Conservation (phyloP, 108 stramenopile species). For the Stephanodiscus triporus region DNA sequence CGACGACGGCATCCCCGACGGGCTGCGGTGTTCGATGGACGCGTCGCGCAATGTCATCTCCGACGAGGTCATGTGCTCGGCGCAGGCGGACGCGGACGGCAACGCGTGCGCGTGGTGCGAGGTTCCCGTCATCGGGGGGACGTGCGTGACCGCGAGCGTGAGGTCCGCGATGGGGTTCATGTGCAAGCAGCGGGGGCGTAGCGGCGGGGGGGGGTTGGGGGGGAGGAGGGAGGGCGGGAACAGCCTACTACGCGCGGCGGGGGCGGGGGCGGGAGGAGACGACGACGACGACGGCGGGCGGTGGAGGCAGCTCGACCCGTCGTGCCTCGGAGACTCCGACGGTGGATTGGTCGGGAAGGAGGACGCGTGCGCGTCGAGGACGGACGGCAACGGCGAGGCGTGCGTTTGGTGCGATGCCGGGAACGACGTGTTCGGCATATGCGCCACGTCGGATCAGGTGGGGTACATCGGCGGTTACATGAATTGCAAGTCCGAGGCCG, state of each 20-base stretch:
- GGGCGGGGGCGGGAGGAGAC: not conserved
- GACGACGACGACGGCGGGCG: not conserved
- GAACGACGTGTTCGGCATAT: slow-evolving; percentile 40
- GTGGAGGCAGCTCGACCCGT: slow-evolving; percentile 36
- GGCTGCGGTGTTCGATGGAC: slow-evolving; percentile 27
- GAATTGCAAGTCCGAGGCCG: slow-evolving; percentile 17
- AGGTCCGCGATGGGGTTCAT: slow-evolving; percentile 17
- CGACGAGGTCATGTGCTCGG: slow-evolving; percentile 26
- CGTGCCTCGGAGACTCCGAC: slow-evolving; percentile 34
- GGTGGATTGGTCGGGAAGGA: slow-evolving; percentile 9
- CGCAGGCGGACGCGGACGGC: slow-evolving; percentile 20
- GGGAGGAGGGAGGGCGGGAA: not conserved
- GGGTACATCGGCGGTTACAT: slow-evolving; percentile 12
- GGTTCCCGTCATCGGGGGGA: slow-evolving; percentile 36
- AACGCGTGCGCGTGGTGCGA: slow-evolving; percentile 40
- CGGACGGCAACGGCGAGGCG: slow-evolving; percentile 27
- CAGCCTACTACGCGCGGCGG: not conserved
- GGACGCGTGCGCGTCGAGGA: slow-evolving; percentile 18
- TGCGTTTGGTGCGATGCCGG: slow-evolving; percentile 50
- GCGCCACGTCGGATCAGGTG: slow-evolving; percentile 10
- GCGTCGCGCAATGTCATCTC: slow-evolving; percentile 6
- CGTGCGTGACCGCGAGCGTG: slow-evolving; percentile 32
- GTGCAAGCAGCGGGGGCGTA: slow-evolving; percentile 6
- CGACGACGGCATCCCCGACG: slow-evolving; percentile 10
- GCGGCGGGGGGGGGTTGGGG: too few relatives aligned